These are phyloP conservation scores for Alloascoidea africana DNA, from an alignment of 805 yeast genomes.

Conservation along the genomic window DNA sequence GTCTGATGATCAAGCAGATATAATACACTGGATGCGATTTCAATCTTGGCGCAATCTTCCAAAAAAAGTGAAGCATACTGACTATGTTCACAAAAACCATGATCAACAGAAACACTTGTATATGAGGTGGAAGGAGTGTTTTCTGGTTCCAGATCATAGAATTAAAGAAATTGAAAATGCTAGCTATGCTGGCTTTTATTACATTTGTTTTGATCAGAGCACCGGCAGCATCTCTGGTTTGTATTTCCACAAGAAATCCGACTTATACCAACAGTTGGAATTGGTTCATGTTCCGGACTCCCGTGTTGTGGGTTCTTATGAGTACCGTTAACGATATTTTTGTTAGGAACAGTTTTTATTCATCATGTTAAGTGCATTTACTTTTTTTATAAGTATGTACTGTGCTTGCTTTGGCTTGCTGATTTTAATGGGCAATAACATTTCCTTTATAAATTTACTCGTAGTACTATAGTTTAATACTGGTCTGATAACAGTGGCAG, in stretches of 20 bases:
- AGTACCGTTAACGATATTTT: conserved; percentile 15
- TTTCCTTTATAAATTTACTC: too few relatives aligned
- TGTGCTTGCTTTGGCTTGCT: too few relatives aligned
- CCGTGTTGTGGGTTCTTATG: conserved; percentile 24
- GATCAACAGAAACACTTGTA: conserved; percentile 36
- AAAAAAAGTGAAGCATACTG: conserved; percentile 11
- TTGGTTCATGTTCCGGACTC: conserved; percentile 36
- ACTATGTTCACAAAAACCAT: conserved; percentile 16
- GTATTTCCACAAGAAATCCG: conserved; percentile 71
- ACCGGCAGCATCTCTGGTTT: conserved; percentile 69
- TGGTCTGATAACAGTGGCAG: too few relatives aligned
- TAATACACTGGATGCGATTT: conserved; percentile 54
- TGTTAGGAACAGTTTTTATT: too few relatives aligned
- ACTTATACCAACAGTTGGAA: conserved; percentile 65
- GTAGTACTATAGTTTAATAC: too few relatives aligned
- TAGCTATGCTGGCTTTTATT: conserved; percentile 86
- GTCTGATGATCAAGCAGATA: conserved; percentile 40
- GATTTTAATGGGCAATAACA: too few relatives aligned
- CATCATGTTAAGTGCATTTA: too few relatives aligned
- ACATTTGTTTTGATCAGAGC: conserved; percentile 64
- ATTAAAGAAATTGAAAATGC: conserved; percentile 54
- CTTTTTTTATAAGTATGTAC: too few relatives aligned
- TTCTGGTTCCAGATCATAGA: conserved; percentile 65
- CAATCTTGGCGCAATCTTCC: conserved; percentile 24
- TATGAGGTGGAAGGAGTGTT: conserved; percentile 94